Conservation (phyloP, 1,284 basidiomycete species). For the Naganishia cerealis region DNA sequence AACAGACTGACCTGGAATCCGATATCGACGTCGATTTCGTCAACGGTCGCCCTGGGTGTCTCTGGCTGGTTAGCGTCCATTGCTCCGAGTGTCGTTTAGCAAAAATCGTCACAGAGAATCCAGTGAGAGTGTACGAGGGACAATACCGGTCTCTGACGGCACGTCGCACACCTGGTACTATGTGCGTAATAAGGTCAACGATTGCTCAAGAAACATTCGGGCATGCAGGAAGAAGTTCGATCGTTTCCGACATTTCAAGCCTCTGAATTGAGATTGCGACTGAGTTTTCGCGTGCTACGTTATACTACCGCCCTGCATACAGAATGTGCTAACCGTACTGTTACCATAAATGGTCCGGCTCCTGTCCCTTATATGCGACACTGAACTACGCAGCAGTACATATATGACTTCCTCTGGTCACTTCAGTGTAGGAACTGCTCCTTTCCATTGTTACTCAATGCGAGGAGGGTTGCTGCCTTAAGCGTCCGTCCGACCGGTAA, state of each 20-base stretch:
- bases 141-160: background rate
- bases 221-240: background rate
- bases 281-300: background rate
- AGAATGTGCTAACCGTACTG: too few relatives aligned
- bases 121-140: background rate
- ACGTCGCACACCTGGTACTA: background rate
- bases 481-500: too few relatives aligned
- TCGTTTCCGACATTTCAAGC: constrained; percentile 3
- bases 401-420: too few relatives aligned
- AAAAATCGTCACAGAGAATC: background rate
- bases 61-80: constrained; percentile 52
- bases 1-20: constrained; percentile 31
- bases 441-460: too few relatives aligned
- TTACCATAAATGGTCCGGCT: too few relatives aligned
- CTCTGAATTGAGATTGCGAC: constrained; percentile 15
- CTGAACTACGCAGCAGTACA: too few relatives aligned
- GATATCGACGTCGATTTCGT: constrained; percentile 49
- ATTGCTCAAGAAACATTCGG: background rate
- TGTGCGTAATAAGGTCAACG: background rate
- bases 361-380: too few relatives aligned
- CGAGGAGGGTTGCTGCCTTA: too few relatives aligned
- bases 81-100: background rate
- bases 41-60: constrained; percentile 44
- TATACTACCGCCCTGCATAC: background rate
- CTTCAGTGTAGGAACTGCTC: too few relatives aligned